Evolutionary conservation across 768 basidiomycete genomes (phyloP).

Genomic region (Pilatotrama ljubarskyi): DNA sequence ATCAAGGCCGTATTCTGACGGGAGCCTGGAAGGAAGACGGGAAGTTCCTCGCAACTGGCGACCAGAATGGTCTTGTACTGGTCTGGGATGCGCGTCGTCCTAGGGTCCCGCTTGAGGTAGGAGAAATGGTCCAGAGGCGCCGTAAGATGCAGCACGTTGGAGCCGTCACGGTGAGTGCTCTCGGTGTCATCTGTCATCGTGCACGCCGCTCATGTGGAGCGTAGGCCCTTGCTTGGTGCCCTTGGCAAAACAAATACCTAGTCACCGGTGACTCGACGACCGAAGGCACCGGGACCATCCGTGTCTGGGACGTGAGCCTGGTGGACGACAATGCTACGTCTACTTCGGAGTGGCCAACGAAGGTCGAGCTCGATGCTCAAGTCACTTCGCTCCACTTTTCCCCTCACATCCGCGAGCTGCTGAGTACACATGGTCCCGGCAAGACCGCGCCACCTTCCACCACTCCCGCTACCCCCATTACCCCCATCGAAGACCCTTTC

Average conservation of each 20-base stretch:
- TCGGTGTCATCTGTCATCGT: conserved; percentile 1
- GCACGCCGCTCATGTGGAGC: background rate
- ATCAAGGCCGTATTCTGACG: conserved; percentile 64
- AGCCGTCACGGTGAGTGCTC: conserved; percentile 48
- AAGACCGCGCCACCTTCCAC: conserved; percentile 14
- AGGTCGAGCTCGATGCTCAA: conserved; percentile 52
- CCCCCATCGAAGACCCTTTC: conserved; percentile 5
- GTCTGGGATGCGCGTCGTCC: conserved; percentile 69
- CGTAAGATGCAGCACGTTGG: conserved; percentile 74
- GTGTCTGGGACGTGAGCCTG: conserved; percentile 55
- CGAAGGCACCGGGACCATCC: conserved; percentile 51
- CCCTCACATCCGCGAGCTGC: conserved; percentile 78
- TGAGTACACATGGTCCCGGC: conserved; percentile 76
- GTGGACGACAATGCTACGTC: conserved; percentile 42
- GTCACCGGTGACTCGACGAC: conserved; percentile 43
- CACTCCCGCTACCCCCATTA: conserved; percentile 6
- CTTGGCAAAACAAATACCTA: conserved; percentile 53
- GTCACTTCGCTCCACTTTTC: conserved; percentile 76
- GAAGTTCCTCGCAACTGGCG: conserved; percentile 71
- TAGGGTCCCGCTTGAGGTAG: conserved; percentile 51
- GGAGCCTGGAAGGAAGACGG: conserved; percentile 70
- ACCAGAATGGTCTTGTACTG: conserved; percentile 71
- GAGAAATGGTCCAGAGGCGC: conserved; percentile 53
- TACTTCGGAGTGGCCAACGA: conserved; percentile 35
- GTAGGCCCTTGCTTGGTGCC: conserved; percentile 61